Evolutionary conservation across 2,329 filamentous ascomycete species (phyloP).

Genomic region (Trichophyton benhamiae): DNA sequence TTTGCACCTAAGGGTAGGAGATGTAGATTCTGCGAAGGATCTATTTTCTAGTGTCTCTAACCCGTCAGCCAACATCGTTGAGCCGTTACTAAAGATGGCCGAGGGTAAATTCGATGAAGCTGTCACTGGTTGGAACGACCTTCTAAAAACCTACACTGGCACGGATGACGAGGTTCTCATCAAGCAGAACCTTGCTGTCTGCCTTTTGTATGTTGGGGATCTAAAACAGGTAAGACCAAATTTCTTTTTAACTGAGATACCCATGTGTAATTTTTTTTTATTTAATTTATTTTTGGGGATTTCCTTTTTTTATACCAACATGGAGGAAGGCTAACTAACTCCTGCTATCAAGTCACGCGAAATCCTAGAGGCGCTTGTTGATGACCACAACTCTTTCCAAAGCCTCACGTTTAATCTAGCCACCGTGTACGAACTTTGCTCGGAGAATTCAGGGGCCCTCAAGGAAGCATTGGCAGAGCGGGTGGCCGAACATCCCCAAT

Average conservation of each 20-base stretch:
- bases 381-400: slow-evolving; percentile 54
- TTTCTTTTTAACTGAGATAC: not conserved
- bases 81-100: slow-evolving; percentile 64
- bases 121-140: slow-evolving; percentile 45
- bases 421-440: slow-evolving; percentile 85
- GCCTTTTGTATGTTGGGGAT: slow-evolving; percentile 65
- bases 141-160: slow-evolving; percentile 37
- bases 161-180: slow-evolving; percentile 53
- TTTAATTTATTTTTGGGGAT: no score
- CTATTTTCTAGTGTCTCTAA: slow-evolving; percentile 33
- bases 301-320: not conserved
- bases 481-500: slow-evolving; percentile 49
- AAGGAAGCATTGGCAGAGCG: slow-evolving; percentile 62
- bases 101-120: slow-evolving; percentile 60
- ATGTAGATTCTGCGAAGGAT: slow-evolving; percentile 53
- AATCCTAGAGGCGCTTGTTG: slow-evolving; percentile 55
- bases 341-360: slow-evolving; percentile 43
- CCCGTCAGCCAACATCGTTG: slow-evolving; percentile 22
- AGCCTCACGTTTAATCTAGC: slow-evolving; percentile 78
- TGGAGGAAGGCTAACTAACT: slow-evolving; percentile 5
- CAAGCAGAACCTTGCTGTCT: slow-evolving; percentile 71
- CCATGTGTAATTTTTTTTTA: not conserved
- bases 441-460: slow-evolving; percentile 56
- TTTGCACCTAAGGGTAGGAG: slow-evolving; percentile 66
- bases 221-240: slow-evolving; percentile 51